These are phyloP conservation scores for Solanum hybrid DNA, from an alignment of 305 asterid species.

Conservation along the genomic window DNA sequence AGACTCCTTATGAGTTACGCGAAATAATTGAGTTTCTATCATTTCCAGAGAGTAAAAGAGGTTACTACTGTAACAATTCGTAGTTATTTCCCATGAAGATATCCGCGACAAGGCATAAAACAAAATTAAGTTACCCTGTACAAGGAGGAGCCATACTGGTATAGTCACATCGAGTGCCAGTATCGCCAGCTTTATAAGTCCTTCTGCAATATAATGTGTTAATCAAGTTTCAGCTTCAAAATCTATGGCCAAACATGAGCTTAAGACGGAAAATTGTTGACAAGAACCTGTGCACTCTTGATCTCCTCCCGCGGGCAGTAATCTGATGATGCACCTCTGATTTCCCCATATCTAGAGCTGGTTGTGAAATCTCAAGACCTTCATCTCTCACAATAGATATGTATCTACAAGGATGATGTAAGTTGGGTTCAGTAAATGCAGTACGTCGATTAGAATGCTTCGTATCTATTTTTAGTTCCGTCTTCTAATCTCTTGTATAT, in stretches of 20 bases:
- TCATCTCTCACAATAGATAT: constrained; percentile 52
- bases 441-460: not conserved
- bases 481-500: not conserved
- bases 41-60: no score
- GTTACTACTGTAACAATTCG: not conserved
- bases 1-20: not conserved
- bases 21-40: not conserved
- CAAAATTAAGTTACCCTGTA: constrained; percentile 51
- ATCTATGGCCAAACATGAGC: not conserved
- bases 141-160: constrained; percentile 75
- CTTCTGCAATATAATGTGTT: constrained; percentile 34
- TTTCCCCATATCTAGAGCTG: constrained; percentile 52
- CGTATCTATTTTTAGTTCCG: not conserved
- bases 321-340: constrained; percentile 90
- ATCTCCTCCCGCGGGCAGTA: constrained; percentile 58
- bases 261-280: not conserved
- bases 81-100: not conserved
- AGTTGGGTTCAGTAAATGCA: not conserved
- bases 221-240: not conserved
- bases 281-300: constrained; percentile 53
- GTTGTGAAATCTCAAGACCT: constrained; percentile 81
- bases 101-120: not conserved
- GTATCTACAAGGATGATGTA: constrained; percentile 31
- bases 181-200: constrained; percentile 47
- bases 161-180: constrained; percentile 49